Evolutionary conservation across 345 rosid genomes (phyloP).

Genomic region (Theobroma cacao): DNA sequence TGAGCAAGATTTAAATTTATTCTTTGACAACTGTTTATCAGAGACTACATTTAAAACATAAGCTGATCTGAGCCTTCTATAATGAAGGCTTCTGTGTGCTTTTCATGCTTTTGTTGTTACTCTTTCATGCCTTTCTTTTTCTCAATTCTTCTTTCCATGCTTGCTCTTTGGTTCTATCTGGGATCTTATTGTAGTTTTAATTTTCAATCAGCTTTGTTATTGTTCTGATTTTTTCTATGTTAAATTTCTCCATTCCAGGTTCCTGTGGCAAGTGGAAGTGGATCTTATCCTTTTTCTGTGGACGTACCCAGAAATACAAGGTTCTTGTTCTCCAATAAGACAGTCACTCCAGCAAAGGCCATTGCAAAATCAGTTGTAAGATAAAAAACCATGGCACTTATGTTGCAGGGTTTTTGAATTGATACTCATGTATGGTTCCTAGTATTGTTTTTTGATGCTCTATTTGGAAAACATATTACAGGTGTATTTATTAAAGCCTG

Average conservation of each 20-base stretch:
- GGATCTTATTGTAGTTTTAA: neutral
- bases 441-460: slow-evolving; percentile 14
- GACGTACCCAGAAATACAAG: slow-evolving; percentile 93
- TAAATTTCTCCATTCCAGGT: slow-evolving; percentile 48
- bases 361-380: slow-evolving; percentile 89
- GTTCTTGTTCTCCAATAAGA: slow-evolving; percentile 87
- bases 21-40: neutral
- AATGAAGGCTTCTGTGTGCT: neutral
- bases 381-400: slow-evolving; percentile 17
- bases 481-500: slow-evolving; percentile 87
- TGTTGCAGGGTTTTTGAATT: slow-evolving; percentile 21
- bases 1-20: neutral
- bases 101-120: neutral
- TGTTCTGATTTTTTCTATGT: slow-evolving; percentile 2
- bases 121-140: neutral
- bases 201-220: neutral
- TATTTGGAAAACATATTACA: slow-evolving; percentile 31
- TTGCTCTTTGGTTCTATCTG: neutral
- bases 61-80: neutral
- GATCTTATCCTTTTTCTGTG: slow-evolving; percentile 88
- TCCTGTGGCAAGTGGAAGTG: slow-evolving; percentile 97
- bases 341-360: slow-evolving; percentile 79
- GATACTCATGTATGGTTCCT: slow-evolving; percentile 19
- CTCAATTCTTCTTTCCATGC: neutral
- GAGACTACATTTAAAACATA: neutral